Evolutionary conservation across 2,329 filamentous ascomycete species (phyloP), one percentile per base, ranked within the genome.

Genomic region (Colletotrichum lupini): DNA sequence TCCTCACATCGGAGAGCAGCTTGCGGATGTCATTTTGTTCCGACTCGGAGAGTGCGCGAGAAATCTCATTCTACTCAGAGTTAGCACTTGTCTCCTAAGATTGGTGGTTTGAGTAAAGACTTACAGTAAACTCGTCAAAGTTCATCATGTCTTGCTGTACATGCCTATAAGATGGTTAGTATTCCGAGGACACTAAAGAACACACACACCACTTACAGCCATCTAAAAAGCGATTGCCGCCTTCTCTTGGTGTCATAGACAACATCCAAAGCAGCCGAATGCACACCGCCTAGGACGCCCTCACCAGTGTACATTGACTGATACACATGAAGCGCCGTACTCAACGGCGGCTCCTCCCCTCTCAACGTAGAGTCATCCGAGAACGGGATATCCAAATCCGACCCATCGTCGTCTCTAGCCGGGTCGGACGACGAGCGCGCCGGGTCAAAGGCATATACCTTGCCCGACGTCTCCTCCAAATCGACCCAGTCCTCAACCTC

Each of bases 111-210:
- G 2, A 8, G 6, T 1, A 32, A 22, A 19, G 1, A 6, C 74
- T 64, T 78, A 85, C 82, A 77, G 82, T 84, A 26, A 86, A 81
- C 3, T 83, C 81, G 11, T 86, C 83, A 74, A 86, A 82, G 67
- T 81, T 84, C 81, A 86, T 82, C 5, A 81, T 78, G 2, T 80
- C 76, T 70, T 86, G 84, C 1, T 79, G 79, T 24, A 85, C 72
- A 72, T 86, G 82, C 1, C 82, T 83, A 14, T 3, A 11, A 4
- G 1, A 30, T 4, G 12, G 61, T 80, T 42, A 81, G 76, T n/a
- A n/a, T 7, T 5, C 30, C n/a, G 22, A 7, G 11, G 24, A 37
- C 8, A 22, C 0, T 8, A 8, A 32, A 7, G 2, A 35, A 26
- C 26, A 26, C 4, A 14, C 3, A n/a, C 16, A 9, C 6, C 1